These are phyloP conservation scores for Jasminum sambac DNA, from an alignment of 257 asterid species.

Conservation along the genomic window DNA sequence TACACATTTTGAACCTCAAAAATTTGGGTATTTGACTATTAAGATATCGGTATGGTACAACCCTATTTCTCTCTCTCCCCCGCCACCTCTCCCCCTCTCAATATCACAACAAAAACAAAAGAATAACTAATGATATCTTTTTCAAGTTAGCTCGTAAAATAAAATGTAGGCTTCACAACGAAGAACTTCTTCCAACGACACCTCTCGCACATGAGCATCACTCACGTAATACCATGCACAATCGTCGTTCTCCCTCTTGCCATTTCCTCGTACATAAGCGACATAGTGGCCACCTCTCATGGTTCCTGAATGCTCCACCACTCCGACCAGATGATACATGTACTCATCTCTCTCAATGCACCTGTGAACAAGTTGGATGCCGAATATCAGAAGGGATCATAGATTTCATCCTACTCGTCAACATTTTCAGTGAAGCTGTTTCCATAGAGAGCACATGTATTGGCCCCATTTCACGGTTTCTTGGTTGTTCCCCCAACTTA, in stretches of 20 bases:
- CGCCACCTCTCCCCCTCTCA: slow-evolving; percentile 30
- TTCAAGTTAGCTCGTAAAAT: slow-evolving; percentile 71
- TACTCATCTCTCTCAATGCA: slow-evolving; percentile 35
- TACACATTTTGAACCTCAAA: slow-evolving; percentile 35
- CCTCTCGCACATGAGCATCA: slow-evolving; percentile 68
- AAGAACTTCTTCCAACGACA: slow-evolving; percentile 64
- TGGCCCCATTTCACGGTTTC: no score
- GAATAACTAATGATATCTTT: slow-evolving; percentile 20
- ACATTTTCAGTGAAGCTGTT: not conserved
- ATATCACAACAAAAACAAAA: slow-evolving; percentile 28
- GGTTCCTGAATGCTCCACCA: slow-evolving; percentile 82
- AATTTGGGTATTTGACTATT: slow-evolving; percentile 38
- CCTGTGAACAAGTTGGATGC: slow-evolving; percentile 29
- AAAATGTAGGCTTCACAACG: slow-evolving; percentile 75
- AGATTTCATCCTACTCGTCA: not conserved
- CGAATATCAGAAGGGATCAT: not conserved
- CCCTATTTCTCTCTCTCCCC: slow-evolving; percentile 31
- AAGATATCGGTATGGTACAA: slow-evolving; percentile 20
- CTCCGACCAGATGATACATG: slow-evolving; percentile 63
- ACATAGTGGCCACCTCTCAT: slow-evolving; percentile 91
- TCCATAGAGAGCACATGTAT: no score
- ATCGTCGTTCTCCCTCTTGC: slow-evolving; percentile 34
- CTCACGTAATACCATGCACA: slow-evolving; percentile 70
- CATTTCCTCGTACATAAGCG: slow-evolving; percentile 66
- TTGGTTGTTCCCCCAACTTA: no score